Evolutionary conservation across 106 monocot genomes (phyloP).

Genomic region (Xerophyta viscosa): DNA sequence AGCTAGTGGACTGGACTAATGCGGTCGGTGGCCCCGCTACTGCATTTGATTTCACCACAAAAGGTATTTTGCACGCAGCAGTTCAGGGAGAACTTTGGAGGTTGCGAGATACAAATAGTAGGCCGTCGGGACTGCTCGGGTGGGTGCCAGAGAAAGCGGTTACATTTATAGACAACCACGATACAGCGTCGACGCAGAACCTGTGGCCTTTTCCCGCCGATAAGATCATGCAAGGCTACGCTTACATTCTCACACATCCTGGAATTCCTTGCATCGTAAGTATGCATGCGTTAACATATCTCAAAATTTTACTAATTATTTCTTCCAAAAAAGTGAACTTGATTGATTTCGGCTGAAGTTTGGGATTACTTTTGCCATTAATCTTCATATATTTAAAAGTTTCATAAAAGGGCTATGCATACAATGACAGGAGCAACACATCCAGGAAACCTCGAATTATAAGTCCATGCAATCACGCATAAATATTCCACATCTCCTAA

Average conservation of each 20-base stretch:
- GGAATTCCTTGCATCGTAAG: constrained; percentile 56
- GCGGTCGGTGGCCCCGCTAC: constrained; percentile 17
- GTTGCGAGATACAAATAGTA: constrained; percentile 26
- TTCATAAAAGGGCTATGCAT: too few species aligned
- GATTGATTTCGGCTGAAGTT: too few species aligned
- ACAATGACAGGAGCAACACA: too few species aligned
- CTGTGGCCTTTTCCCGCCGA: constrained; percentile 64
- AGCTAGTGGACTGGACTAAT: constrained; percentile 39
- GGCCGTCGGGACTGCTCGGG: constrained; percentile 55
- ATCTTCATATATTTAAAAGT: too few species aligned
- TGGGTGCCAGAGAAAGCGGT: constrained; percentile 44
- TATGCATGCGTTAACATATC: not conserved
- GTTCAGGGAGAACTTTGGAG: constrained; percentile 54
- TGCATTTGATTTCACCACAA: constrained; percentile 70
- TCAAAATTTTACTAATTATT: constrained; percentile 24
- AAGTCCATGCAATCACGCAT: too few species aligned
- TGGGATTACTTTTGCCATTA: too few species aligned
- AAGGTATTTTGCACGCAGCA: constrained; percentile 49
- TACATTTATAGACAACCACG: constrained; percentile 68
- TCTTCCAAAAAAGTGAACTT: too few species aligned
- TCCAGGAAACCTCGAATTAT: too few species aligned
- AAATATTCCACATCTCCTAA: too few species aligned
- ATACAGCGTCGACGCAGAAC: constrained; percentile 41
- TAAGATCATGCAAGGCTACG: constrained; percentile 67
- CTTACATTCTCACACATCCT: constrained; percentile 63